These are phyloP conservation scores for Rhododendron simsii DNA, from an alignment of 148 eudicot genomes.

Conservation along the genomic window DNA sequence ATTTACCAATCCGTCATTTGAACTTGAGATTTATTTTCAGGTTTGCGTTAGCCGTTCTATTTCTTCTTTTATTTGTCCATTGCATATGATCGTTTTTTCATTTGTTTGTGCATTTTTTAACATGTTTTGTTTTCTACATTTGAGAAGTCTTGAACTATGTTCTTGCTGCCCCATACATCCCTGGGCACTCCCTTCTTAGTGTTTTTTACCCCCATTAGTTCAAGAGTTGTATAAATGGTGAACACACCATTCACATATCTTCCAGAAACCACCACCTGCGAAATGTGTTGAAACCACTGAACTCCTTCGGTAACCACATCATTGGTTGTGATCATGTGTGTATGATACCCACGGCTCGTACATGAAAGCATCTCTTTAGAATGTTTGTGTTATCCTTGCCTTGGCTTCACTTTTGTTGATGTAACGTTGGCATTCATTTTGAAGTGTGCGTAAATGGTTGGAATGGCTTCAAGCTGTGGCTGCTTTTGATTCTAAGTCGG, in stretches of 20 bases:
- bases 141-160: neutral
- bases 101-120: neutral
- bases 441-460: neutral
- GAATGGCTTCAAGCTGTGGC: neutral
- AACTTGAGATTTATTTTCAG: constrained; percentile 96
- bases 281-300: neutral
- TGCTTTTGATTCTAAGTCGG: neutral
- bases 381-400: no score
- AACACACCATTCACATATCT: neutral
- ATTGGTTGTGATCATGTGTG: neutral
- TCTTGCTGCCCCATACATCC: neutral
- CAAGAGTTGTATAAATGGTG: neutral
- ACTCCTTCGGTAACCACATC: neutral
- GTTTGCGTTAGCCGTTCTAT: constrained; percentile 25
- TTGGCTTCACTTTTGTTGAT: no score
- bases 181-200: neutral
- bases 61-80: neutral
- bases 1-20: constrained; percentile 91
- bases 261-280: neutral
- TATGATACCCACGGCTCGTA: neutral
- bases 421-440: neutral
- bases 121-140: neutral
- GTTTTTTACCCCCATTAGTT: neutral
- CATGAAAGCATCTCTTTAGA: neutral
- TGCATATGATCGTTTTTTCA: neutral